Percentiles rank a stretch among this genome's conserved stretches.
phyloP scores from a whole-genome alignment of 2,329 filamentous ascomycete genomes.

The Penicillium sp. region DNA sequence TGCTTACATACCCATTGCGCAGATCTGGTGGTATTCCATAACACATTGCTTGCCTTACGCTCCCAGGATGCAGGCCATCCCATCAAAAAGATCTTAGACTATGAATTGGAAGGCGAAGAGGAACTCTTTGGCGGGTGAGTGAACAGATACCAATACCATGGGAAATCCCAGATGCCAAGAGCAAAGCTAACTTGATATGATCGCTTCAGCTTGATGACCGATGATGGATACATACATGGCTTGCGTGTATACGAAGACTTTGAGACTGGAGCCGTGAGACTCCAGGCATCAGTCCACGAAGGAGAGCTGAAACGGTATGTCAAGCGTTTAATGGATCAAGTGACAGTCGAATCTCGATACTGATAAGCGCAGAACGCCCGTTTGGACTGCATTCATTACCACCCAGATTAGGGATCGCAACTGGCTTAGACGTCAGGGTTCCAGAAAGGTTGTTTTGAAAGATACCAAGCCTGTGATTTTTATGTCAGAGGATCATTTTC shows the following conservation, averaged over 20 bases:
- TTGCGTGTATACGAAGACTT: conserved; percentile 56
- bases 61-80: conserved; percentile 51
- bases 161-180: no score
- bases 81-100: conserved; percentile 46
- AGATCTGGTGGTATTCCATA: conserved; percentile 60
- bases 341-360: background rate
- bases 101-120: conserved; percentile 50
- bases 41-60: conserved; percentile 57
- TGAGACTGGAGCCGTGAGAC: conserved; percentile 52
- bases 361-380: conserved; percentile 46
- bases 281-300: conserved; percentile 56
- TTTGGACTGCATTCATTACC: conserved; percentile 61
- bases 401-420: conserved; percentile 46
- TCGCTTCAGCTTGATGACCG: conserved; percentile 49
- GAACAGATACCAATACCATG: background rate
- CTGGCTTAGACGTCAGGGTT: conserved; percentile 49
- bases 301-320: conserved; percentile 52
- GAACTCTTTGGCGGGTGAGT: conserved; percentile 52
- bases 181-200: conserved; percentile 14
- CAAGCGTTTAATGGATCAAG: background rate
- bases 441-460: conserved; percentile 49
- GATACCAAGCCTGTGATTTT: conserved; percentile 56
- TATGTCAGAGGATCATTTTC: conserved; percentile 49
- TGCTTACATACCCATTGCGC: background rate
- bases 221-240: conserved; percentile 53